Base-by-base conservation (phyloP, 129 eudicot genomes). In the Tagetes erecta region DNA sequence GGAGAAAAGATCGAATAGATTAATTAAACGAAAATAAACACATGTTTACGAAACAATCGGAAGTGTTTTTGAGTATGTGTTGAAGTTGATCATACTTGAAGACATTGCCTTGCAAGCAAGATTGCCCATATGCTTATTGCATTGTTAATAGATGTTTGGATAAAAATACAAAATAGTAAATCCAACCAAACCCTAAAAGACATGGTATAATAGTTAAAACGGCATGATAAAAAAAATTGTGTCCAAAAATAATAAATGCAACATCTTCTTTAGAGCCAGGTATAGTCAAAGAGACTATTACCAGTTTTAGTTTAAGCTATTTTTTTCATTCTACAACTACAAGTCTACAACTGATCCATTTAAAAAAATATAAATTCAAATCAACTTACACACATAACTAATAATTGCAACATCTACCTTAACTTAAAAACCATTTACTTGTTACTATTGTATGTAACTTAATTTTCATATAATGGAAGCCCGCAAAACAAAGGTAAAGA, bases 91-190 rank as follows among this genome's bases (percentile, higher is more conserved):
- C 67, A 62, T 91, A 95, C 99, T 90, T 95, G 86, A 67, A 95
- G 94, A 84, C 96, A 91, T 88, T 95, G 80, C 47, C 97, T 97
- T 27, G 99, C 96, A 36, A 95, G 94, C 74, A 95, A 83, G 76
- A 91, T 91, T 36, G 95, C 90, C 73, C 97, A 97, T 53, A 95
- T 91, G 71, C 92, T 79, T 56, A 95, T 89, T 20, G 97, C 99
- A 2, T 94, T 91, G 79, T 95, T 95, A 56, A 95, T 88, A 45
- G 97, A 92, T 1, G 97, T 95, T 75, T 95, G 99, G 66, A 95
- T 91, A 74, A 80, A 91, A 47, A 95, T 60, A 95, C 99, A 70
- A 95, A 91, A 78, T 95, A 95, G 80, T 70, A 95, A 94, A 95
- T 95, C 95, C 97, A 84, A 9, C 99, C 97, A 4, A 94, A 88